These are phyloP conservation scores for Allodekkera sacchari DNA, from an alignment of 805 yeast genomes.

Conservation along the genomic window DNA sequence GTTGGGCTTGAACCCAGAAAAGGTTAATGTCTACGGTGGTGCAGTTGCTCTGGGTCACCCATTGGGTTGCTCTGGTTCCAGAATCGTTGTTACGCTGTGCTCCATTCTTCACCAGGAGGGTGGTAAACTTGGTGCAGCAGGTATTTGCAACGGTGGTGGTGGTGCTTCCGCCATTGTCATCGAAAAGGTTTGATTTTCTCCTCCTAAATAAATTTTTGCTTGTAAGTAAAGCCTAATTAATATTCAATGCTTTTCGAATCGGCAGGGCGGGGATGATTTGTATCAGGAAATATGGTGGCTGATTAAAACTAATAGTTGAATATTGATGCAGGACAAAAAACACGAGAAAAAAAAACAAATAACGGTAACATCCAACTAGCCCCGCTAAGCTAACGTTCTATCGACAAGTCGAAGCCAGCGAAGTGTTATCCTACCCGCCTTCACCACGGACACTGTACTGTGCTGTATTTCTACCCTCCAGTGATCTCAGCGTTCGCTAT, in stretches of 20 bases:
- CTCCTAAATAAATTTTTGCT: conserved; percentile 1
- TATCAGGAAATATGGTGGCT: neutral
- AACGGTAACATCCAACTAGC: conserved; percentile 18
- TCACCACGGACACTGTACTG: conserved; percentile 32
- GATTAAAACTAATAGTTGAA: neutral
- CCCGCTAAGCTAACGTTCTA: conserved; percentile 12
- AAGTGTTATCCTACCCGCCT: conserved; percentile 32
- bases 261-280: no score
- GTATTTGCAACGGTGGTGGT: conserved; percentile 99
- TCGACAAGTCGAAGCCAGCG: conserved; percentile 23
- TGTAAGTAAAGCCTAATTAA: neutral
- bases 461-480: conserved; percentile 40
- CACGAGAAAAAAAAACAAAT: conserved; percentile 4
- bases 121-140: conserved; percentile 89
- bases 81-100: conserved; percentile 80
- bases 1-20: conserved; percentile 50
- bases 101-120: conserved; percentile 77
- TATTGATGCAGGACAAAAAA: no score
- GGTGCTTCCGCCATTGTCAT: conserved; percentile 93
- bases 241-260: conserved; percentile 2
- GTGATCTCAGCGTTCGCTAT: conserved; percentile 28
- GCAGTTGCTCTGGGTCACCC: conserved; percentile 96
- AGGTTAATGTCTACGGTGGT: conserved; percentile 88
- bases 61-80: conserved; percentile 92
- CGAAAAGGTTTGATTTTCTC: conserved; percentile 43